phyloP scores from a whole-genome alignment of 2,329 filamentous ascomycete species.

The Beauveria sp. region DNA sequence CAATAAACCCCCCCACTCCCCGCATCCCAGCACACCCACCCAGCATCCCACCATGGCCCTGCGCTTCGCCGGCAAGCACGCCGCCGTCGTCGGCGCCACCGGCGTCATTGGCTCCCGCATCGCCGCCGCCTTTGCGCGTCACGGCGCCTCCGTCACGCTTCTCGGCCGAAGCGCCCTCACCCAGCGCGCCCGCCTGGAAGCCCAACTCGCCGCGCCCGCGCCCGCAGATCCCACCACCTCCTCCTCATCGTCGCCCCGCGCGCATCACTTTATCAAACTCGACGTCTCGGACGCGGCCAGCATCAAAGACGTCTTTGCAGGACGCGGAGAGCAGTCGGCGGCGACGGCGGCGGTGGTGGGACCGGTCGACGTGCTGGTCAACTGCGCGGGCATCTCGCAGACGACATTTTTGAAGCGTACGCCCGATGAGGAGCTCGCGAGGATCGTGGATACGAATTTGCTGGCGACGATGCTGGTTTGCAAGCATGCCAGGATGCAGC shows the following conservation, averaged over 20 bases:
- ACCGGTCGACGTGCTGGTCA: slow-evolving; percentile 57
- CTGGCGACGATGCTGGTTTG: slow-evolving; percentile 56
- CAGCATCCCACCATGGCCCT: slow-evolving; percentile 28
- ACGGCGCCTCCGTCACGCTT: slow-evolving; percentile 53
- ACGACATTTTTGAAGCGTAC: slow-evolving; percentile 54
- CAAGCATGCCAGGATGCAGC: slow-evolving; percentile 32
- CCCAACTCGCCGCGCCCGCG: slow-evolving; percentile 22
- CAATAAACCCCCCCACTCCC: neutral
- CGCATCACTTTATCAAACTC: slow-evolving; percentile 28
- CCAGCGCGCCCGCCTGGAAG: slow-evolving; percentile 33
- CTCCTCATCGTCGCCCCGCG: slow-evolving; percentile 12
- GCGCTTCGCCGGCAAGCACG: slow-evolving; percentile 39
- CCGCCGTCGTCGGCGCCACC: slow-evolving; percentile 62
- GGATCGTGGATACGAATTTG: slow-evolving; percentile 64
- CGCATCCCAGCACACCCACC: slow-evolving; percentile 39
- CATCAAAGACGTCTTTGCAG: slow-evolving; percentile 25
- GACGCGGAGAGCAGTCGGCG: neutral
- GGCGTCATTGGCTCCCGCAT: slow-evolving; percentile 64
- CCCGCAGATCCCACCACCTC: neutral
- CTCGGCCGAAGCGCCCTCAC: slow-evolving; percentile 47
- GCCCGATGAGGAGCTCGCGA: slow-evolving; percentile 39
- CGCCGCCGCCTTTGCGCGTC: slow-evolving; percentile 54
- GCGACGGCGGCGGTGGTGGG: slow-evolving; percentile 18
- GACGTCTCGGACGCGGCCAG: slow-evolving; percentile 22
- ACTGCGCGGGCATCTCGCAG: slow-evolving; percentile 70